Evolutionary conservation across 139 green algal genomes (phyloP).

Genomic region (Micromonas commoda): DNA sequence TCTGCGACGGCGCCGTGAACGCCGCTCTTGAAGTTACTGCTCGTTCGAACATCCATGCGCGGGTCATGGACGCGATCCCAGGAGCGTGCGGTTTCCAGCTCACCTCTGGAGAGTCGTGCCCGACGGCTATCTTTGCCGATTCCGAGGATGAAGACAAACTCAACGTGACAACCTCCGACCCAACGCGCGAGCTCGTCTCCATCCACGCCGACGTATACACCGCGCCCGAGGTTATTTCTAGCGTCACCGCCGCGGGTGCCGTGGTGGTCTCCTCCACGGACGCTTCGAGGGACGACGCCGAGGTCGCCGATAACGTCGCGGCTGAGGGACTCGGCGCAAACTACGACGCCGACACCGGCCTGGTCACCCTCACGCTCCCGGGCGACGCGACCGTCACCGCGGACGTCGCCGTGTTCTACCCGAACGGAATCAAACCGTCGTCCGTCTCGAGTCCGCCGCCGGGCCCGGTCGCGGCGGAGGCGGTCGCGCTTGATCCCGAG

Average conservation of each 20-base stretch:
- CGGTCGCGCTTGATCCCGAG: not conserved
- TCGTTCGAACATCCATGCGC: not conserved
- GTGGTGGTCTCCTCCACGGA: not conserved
- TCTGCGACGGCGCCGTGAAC: constrained; percentile 4
- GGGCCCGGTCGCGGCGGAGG: too few relatives aligned
- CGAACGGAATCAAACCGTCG: too few relatives aligned
- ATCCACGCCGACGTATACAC: not conserved
- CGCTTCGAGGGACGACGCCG: not conserved
- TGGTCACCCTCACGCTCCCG: not conserved
- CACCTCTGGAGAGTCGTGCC: not conserved
- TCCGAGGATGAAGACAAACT: too few relatives aligned
- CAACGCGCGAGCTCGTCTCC: not conserved
- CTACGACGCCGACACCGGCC: not conserved
- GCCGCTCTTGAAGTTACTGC: not conserved
- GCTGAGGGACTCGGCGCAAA: not conserved
- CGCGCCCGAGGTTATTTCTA: not conserved
- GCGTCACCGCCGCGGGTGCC: not conserved
- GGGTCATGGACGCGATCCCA: not conserved
- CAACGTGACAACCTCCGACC: not conserved
- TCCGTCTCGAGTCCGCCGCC: too few relatives aligned
- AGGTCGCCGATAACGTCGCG: too few relatives aligned
- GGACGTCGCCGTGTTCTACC: not conserved
- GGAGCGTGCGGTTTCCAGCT: not conserved
- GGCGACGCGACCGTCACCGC: not conserved
- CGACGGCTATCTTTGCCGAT: not conserved